A percentile compares a stretch with the other conserved stretches of the same genome.
Evolutionary conservation across 768 basidiomycete species (phyloP).

Genomic region (Baorangia bicolor): DNA sequence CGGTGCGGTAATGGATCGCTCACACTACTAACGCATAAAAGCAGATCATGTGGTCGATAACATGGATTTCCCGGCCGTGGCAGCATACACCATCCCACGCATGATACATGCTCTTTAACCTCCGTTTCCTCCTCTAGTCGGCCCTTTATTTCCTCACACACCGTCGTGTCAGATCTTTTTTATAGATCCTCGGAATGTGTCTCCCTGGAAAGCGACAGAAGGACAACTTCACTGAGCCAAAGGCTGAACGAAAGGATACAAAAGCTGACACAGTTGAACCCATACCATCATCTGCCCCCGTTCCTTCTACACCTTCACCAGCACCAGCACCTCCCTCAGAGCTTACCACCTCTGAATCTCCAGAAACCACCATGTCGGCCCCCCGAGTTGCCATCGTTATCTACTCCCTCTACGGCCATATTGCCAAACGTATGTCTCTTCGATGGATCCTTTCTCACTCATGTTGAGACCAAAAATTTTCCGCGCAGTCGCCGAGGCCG

Average conservation of each 20-base stretch:
- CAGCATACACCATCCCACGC: constrained; percentile 26
- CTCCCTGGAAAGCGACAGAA: constrained; percentile 40
- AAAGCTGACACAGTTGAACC: constrained; percentile 6
- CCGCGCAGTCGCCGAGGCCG: constrained; percentile 31
- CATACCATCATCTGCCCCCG: constrained; percentile 2
- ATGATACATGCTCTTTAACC: constrained; percentile 5
- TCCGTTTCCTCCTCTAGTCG: not conserved
- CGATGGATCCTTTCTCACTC: not conserved
- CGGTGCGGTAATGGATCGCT: not conserved
- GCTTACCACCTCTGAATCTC: not conserved
- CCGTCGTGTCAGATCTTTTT: not conserved
- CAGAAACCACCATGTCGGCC: constrained; percentile 11
- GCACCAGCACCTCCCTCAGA: not conserved
- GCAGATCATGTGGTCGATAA: constrained; percentile 16
- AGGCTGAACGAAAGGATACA: constrained; percentile 12
- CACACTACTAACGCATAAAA: constrained; percentile 9
- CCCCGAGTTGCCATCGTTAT: constrained; percentile 47
- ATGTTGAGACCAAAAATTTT: not conserved
- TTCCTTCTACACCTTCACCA: constrained; percentile 1
- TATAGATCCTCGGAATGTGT: constrained; percentile 31
- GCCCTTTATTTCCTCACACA: constrained; percentile 10
- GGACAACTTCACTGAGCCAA: constrained; percentile 32
- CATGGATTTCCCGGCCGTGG: constrained; percentile 12
- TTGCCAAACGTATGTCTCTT: constrained; percentile 40
- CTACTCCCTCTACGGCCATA: constrained; percentile 52